These are phyloP conservation scores for Conringia planisiliqua DNA, from an alignment of 345 rosid species.

Conservation along the genomic window DNA sequence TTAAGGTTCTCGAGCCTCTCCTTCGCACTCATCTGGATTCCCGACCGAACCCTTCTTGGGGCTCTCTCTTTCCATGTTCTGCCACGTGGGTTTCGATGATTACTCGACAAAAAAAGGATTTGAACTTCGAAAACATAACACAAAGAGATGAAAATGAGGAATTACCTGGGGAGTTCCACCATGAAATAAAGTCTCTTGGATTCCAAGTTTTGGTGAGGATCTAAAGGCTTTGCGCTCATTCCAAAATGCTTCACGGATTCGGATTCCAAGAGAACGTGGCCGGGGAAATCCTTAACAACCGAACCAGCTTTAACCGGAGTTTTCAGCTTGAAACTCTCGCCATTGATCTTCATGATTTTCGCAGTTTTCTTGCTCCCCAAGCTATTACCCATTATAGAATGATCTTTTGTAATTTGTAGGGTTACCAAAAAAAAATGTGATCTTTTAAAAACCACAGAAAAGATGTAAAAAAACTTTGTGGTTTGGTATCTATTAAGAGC, in stretches of 20 bases:
- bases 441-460: background rate
- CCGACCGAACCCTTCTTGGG: slow-evolving; percentile 78
- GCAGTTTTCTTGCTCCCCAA: slow-evolving; percentile 54
- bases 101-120: background rate
- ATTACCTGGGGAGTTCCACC: slow-evolving; percentile 59
- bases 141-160: background rate
- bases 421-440: slow-evolving; percentile 16
- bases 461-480: background rate
- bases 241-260: slow-evolving; percentile 77
- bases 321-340: slow-evolving; percentile 76
- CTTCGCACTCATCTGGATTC: slow-evolving; percentile 73
- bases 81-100: slow-evolving; percentile 21
- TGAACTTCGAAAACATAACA: background rate
- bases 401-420: background rate
- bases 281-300: slow-evolving; percentile 62
- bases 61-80: slow-evolving; percentile 35
- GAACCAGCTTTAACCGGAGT: slow-evolving; percentile 81
- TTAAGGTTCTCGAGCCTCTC: slow-evolving; percentile 81
- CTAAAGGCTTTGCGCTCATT: slow-evolving; percentile 65
- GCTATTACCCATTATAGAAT: slow-evolving; percentile 64
- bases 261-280: slow-evolving; percentile 70
- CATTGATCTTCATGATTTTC: slow-evolving; percentile 82
- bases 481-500: slow-evolving; percentile 10
- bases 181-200: slow-evolving; percentile 81
- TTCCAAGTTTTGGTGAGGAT: slow-evolving; percentile 52